Evolutionary conservation across 2,329 filamentous ascomycete genomes (phyloP).

Genomic region (Ilyonectria mors-panacis): DNA sequence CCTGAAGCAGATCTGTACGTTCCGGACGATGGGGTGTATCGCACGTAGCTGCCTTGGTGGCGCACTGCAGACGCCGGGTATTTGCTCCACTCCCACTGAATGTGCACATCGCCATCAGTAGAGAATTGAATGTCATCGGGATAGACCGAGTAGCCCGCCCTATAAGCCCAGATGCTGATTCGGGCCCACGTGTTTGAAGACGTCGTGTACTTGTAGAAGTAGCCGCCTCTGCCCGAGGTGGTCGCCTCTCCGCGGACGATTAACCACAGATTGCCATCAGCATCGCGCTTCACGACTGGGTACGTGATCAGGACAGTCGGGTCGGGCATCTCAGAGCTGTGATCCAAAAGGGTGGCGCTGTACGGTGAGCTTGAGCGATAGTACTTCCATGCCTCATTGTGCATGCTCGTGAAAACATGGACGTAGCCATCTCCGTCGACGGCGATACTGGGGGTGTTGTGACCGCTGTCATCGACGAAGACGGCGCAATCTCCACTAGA

Average conservation of each 20-base stretch:
- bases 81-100: slow-evolving; percentile 49
- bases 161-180: slow-evolving; percentile 39
- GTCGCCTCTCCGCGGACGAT: slow-evolving; percentile 36
- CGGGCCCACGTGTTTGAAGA: slow-evolving; percentile 32
- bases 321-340: slow-evolving; percentile 42
- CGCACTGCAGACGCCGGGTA: slow-evolving; percentile 45
- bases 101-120: slow-evolving; percentile 45
- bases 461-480: slow-evolving; percentile 42
- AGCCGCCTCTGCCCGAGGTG: slow-evolving; percentile 29
- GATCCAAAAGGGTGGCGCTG: slow-evolving; percentile 39
- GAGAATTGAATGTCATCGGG: slow-evolving; percentile 48
- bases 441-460: slow-evolving; percentile 42
- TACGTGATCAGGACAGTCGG: slow-evolving; percentile 35
- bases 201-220: slow-evolving; percentile 35
- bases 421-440: slow-evolving; percentile 47
- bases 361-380: slow-evolving; percentile 41
- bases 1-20: slow-evolving; percentile 33
- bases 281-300: slow-evolving; percentile 36
- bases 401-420: slow-evolving; percentile 49
- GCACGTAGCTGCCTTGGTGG: slow-evolving; percentile 46
- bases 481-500: slow-evolving; percentile 36
- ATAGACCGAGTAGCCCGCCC: slow-evolving; percentile 44
- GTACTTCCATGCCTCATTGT: slow-evolving; percentile 47
- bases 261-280: slow-evolving; percentile 35
- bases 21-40: slow-evolving; percentile 42